A percentile compares a stretch with the other conserved stretches of the same genome.
phyloP scores from a whole-genome alignment of 2,329 filamentous ascomycete species.

The Didymosphaeria variabile region DNA sequence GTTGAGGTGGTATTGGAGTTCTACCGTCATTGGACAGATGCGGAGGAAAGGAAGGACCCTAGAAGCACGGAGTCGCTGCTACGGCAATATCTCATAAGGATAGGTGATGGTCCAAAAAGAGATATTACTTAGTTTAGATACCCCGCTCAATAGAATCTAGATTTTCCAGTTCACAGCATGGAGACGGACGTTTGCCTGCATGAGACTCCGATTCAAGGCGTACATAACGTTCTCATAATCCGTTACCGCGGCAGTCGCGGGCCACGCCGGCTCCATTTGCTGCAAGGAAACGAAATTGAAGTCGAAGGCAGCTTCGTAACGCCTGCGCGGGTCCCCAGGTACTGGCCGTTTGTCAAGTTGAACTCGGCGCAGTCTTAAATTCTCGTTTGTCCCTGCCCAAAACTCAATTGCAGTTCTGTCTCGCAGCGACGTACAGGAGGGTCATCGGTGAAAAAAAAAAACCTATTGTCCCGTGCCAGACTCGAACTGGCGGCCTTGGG shows the following conservation, averaged over 20 bases:
- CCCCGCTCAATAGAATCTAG: constrained; percentile 32
- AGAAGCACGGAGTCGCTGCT: constrained; percentile 53
- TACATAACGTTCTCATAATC: neutral
- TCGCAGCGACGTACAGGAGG: too few species aligned
- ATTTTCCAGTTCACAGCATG: too few species aligned
- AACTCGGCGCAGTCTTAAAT: too few species aligned
- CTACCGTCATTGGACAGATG: constrained; percentile 73
- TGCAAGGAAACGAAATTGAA: neutral
- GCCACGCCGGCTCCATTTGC: neutral
- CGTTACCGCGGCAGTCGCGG: neutral
- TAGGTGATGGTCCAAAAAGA: constrained; percentile 17
- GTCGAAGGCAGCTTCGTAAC: too few species aligned
- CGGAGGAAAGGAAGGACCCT: constrained; percentile 54
- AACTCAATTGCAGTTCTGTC: too few species aligned
- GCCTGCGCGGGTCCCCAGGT: too few species aligned
- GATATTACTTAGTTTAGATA: constrained; percentile 26
- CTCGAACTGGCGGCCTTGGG: constrained; percentile 49
- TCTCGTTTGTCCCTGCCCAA: too few species aligned
- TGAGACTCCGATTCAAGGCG: neutral
- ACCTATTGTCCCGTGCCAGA: constrained; percentile 40
- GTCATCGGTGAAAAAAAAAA: constrained; percentile 7
- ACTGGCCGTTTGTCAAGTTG: too few species aligned
- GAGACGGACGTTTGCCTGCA: too few species aligned
- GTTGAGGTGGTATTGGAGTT: constrained; percentile 93
- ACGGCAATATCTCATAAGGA: constrained; percentile 45